Conservation (phyloP, 805 yeast genomes). For the Lachancea sp. region DNA sequence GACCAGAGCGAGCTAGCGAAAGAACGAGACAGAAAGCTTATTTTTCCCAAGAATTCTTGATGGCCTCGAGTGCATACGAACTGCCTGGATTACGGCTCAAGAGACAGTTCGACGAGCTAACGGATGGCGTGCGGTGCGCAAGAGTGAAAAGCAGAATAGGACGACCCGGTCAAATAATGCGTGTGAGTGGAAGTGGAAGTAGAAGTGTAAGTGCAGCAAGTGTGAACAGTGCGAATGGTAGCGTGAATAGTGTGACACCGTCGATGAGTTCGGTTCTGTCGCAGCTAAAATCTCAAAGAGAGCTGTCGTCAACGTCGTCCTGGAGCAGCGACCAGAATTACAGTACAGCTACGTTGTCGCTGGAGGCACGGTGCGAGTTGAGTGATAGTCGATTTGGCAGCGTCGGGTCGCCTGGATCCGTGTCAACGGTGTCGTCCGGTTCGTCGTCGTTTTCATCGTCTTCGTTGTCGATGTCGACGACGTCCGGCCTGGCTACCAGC, state of each 20-base stretch:
- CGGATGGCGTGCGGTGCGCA: not conserved
- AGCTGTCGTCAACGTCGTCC: not conserved
- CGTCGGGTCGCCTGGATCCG: not conserved
- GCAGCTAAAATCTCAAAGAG: constrained; percentile 12
- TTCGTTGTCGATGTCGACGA: not conserved
- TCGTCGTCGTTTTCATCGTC: not conserved
- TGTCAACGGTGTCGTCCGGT: not conserved
- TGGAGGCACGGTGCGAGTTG: not conserved
- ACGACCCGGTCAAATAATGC: not conserved
- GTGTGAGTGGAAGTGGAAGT: not conserved
- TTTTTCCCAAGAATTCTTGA: not conserved
- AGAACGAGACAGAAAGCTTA: too few relatives aligned
- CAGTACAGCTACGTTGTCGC: not conserved
- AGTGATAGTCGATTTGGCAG: not conserved
- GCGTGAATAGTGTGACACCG: constrained; percentile 15
- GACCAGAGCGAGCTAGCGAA: too few relatives aligned
- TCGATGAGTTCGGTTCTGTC: constrained; percentile 24
- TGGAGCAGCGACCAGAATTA: not conserved
- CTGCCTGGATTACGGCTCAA: not conserved
- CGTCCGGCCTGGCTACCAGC: not conserved
- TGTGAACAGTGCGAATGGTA: not conserved
- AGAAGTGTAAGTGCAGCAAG: not conserved
- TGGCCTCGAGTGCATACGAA: not conserved
- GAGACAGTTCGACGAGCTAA: not conserved
- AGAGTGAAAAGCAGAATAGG: not conserved